Base-by-base conservation (phyloP, 2,329 filamentous ascomycete genomes). In the Paecilomyces niveus region DNA sequence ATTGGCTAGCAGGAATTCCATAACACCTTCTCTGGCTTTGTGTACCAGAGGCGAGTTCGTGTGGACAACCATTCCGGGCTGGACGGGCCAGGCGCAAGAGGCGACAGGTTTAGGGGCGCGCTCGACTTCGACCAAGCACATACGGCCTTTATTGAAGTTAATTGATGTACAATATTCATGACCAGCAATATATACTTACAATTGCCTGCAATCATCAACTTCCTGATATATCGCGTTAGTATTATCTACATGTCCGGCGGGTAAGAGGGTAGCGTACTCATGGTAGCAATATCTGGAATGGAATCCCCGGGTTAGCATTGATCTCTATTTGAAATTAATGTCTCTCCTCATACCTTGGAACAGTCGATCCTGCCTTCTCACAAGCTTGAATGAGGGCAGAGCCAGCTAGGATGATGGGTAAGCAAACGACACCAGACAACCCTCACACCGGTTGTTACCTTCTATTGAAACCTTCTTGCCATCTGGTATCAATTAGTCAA, bases 111-210 rank as follows among this genome's bases (percentile, higher is more conserved):
- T 99, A 60, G 94, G 94, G 61, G 91, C 90, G 78, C 87, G 86
- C 81, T 97, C 94, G 66, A 99, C 94, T 82, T 99, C 94, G 72
- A 99, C 94, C 72, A 99, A 81, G 79, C 94, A 99, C 94, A 99
- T 99, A 81, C 94, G 92, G 78, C 76, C 76, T 78, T 54, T 59
- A 13, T 32, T n/a, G 39, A 61, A 50, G 56, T 62, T 61, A 59
- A 61, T 10, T 32, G 56, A 55, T 33, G 3, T 35, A 15, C 10
- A 49, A 35, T 22, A 3, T 18, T 10, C 15, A 24, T 32, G 8
- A 56, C 7, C 35, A 26, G 18, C 15, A 21, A 18, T 26, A 5
- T 56, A 55, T 35, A 65, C 74, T 53, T 68, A 80, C 94, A 99
- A 80, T 97, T 99, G 78, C 94, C 94, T 71, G 94, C 94, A 83